These are phyloP conservation scores for button mushroom (Agaricus bisporus) DNA, from an alignment of 768 basidiomycete species.

Conservation along the genomic window DNA sequence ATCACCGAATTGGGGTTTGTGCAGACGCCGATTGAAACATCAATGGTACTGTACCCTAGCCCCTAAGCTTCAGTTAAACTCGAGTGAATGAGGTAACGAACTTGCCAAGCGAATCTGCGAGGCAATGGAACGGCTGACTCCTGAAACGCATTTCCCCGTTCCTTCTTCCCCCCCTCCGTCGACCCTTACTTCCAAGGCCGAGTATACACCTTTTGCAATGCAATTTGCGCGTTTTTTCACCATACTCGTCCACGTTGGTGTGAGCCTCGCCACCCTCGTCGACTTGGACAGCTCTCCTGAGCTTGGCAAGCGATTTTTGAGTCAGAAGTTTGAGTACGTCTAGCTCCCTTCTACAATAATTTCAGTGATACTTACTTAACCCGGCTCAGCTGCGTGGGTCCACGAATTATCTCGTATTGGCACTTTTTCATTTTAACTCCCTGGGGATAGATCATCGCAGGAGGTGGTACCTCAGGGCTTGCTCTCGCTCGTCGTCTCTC, in stretches of 20 bases:
- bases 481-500: constrained; percentile 32
- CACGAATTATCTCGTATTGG: not conserved
- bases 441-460: constrained; percentile 23
- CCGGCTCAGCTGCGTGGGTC: constrained; percentile 3
- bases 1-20: too few relatives aligned
- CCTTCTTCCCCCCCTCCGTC: too few relatives aligned
- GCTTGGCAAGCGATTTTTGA: constrained; percentile 15
- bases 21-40: too few relatives aligned
- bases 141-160: too few relatives aligned
- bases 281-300: constrained; percentile 14
- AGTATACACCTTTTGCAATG: too few relatives aligned
- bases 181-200: too few relatives aligned
- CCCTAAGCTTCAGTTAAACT: too few relatives aligned
- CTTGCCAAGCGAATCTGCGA: too few relatives aligned
- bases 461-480: constrained; percentile 32
- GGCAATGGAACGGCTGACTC: too few relatives aligned
- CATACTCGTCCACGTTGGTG: constrained; percentile 9
- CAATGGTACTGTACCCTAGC: too few relatives aligned
- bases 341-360: not conserved
- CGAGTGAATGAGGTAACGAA: too few relatives aligned
- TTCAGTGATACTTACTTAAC: not conserved
- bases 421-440: not conserved
- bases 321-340: constrained; percentile 19
- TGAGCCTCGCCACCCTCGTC: constrained; percentile 15
- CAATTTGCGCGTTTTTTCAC: constrained; percentile 12